phyloP scores from a whole-genome alignment of 2,329 filamentous ascomycete species.

The Cladosporium colombiae region DNA sequence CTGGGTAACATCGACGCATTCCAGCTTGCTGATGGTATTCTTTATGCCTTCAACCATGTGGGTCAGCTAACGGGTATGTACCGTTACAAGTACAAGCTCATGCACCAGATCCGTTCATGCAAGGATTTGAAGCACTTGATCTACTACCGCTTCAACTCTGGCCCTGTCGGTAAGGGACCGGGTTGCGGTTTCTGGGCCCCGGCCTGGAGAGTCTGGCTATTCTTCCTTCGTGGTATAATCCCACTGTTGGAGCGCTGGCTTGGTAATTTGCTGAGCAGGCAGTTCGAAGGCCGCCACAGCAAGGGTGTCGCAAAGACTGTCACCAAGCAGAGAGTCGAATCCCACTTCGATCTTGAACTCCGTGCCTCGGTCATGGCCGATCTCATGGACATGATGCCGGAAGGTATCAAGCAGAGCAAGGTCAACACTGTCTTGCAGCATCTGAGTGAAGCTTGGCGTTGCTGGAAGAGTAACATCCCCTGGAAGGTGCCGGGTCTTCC shows the following conservation, averaged over 20 bases:
- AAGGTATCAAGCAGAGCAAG: constrained; percentile 99
- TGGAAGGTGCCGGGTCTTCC: constrained; percentile 98
- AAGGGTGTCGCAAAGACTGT: constrained; percentile 99
- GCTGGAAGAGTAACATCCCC: constrained; percentile 99
- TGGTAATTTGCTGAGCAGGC: constrained; percentile 91
- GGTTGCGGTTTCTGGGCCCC: constrained; percentile 99
- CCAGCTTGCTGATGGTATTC: constrained; percentile 94
- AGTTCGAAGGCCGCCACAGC: constrained; percentile 97
- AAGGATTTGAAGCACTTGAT: constrained; percentile 99
- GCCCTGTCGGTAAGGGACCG: constrained; percentile 93
- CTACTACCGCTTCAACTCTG: constrained; percentile 98
- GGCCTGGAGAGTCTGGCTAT: constrained; percentile 97
- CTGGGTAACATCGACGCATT: constrained; percentile 98
- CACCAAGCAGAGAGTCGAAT: constrained; percentile 98
- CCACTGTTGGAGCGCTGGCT: constrained; percentile 96
- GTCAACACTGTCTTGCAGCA: constrained; percentile 97
- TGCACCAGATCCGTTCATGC: constrained; percentile 99
- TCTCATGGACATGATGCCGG: constrained; percentile 99
- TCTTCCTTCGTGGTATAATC: constrained; percentile 99
- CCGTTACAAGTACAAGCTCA: constrained; percentile 99
- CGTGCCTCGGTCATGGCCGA: constrained; percentile 98
- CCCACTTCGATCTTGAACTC: constrained; percentile 95
- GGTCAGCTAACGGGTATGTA: constrained; percentile 99
- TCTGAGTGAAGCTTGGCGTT: constrained; percentile 96
- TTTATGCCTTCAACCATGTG: constrained; percentile 99